phyloP scores from a whole-genome alignment of 83 land plant genomes.

The Isoetes engelmannii region DNA sequence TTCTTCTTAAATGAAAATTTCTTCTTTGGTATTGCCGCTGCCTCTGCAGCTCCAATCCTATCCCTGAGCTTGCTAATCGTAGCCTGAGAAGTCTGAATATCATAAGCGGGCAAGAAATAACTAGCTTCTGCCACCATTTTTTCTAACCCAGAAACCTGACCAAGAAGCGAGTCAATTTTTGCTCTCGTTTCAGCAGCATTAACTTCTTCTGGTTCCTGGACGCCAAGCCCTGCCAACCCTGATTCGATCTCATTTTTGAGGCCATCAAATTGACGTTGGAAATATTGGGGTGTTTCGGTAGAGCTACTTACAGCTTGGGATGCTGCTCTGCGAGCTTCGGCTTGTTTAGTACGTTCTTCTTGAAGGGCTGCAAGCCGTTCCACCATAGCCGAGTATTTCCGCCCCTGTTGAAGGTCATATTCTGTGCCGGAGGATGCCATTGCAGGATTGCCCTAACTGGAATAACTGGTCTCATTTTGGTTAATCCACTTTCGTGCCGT shows the following conservation, averaged over 20 bases:
- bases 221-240: slow-evolving; percentile 20
- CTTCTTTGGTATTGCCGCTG: slow-evolving; percentile 59
- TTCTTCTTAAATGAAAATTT: slow-evolving; percentile 77
- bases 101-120: slow-evolving; percentile 73
- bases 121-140: slow-evolving; percentile 60
- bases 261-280: neutral
- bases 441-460: too few relatives aligned
- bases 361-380: slow-evolving; percentile 40
- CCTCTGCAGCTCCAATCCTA: slow-evolving; percentile 30
- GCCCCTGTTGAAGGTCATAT: too few relatives aligned
- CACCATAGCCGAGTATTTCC: slow-evolving; percentile 39
- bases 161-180: slow-evolving; percentile 38
- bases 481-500: too few relatives aligned
- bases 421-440: too few relatives aligned
- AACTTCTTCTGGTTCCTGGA: neutral
- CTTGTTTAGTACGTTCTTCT: slow-evolving; percentile 21
- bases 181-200: slow-evolving; percentile 25
- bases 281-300: neutral
- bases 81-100: slow-evolving; percentile 55
- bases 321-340: slow-evolving; percentile 25
- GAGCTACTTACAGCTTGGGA: slow-evolving; percentile 10
- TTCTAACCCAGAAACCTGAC: slow-evolving; percentile 48
- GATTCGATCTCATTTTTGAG: neutral
- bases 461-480: too few relatives aligned
- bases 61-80: slow-evolving; percentile 50